phyloP scores from a whole-genome alignment of 2,329 filamentous ascomycete genomes.

The Fusarium acutatum region DNA sequence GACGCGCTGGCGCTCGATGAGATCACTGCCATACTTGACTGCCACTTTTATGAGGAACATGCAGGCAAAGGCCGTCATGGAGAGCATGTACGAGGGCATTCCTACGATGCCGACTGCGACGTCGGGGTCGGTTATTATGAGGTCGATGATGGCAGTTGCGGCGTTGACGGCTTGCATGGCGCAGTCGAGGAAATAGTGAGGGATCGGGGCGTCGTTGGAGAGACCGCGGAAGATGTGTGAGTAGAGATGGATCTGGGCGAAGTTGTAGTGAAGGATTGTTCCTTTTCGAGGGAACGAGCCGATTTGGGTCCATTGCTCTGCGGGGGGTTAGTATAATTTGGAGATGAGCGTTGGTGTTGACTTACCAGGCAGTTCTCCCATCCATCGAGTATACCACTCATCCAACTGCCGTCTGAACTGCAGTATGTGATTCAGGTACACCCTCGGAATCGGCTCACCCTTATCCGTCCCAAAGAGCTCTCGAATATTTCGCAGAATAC shows the following conservation, averaged over 20 bases:
- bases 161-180: conserved; percentile 48
- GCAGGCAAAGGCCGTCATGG: conserved; percentile 62
- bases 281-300: conserved; percentile 52
- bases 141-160: conserved; percentile 54
- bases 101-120: conserved; percentile 52
- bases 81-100: conserved; percentile 61
- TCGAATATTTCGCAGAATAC: conserved; percentile 64
- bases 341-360: rapidly evolving
- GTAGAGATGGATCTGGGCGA: conserved; percentile 53
- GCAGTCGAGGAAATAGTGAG: conserved; percentile 47
- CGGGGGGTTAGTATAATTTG: neutral
- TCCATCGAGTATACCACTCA: conserved; percentile 51
- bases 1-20: conserved; percentile 52
- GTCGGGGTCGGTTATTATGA: conserved; percentile 54
- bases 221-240: conserved; percentile 53
- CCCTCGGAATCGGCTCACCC: conserved; percentile 60
- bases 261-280: conserved; percentile 52
- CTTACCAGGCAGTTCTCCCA: conserved; percentile 45
- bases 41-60: conserved; percentile 61
- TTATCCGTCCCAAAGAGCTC: conserved; percentile 66
- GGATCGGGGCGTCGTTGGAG: conserved; percentile 45
- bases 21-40: conserved; percentile 52
- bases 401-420: conserved; percentile 49
- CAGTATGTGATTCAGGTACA: conserved; percentile 59
- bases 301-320: conserved; percentile 52